Evolutionary conservation across 306 rosid genomes (phyloP).

Genomic region (Castanea crenata): DNA sequence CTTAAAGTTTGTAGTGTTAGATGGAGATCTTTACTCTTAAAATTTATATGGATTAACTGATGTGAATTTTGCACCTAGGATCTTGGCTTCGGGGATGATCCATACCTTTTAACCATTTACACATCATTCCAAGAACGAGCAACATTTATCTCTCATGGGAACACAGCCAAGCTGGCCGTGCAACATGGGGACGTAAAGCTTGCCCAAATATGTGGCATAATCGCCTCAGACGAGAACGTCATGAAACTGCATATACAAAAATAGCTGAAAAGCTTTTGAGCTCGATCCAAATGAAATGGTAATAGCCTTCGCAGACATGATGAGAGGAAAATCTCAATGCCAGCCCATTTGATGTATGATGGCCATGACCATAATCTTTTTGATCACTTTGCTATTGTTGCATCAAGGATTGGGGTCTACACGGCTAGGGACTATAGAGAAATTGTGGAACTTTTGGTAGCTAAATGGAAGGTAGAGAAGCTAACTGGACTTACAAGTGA

Average conservation of each 20-base stretch:
- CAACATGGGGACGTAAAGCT: conserved; percentile 69
- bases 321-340: conserved; percentile 88
- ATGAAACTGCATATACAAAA: conserved; percentile 85
- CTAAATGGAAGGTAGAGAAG: conserved; percentile 70
- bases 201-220: conserved; percentile 84
- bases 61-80: conserved; percentile 42
- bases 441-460: conserved; percentile 74
- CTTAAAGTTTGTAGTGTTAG: too few species aligned
- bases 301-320: conserved; percentile 74
- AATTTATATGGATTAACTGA: not conserved
- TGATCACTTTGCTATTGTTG: conserved; percentile 64
- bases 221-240: conserved; percentile 91
- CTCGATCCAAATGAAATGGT: conserved; percentile 82
- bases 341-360: conserved; percentile 86
- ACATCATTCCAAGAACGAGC: conserved; percentile 94
- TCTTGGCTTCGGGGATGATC: conserved; percentile 69
- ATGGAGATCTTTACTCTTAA: too few species aligned
- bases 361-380: conserved; percentile 66
- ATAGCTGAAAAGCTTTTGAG: conserved; percentile 77
- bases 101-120: conserved; percentile 76
- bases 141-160: conserved; percentile 81
- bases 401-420: conserved; percentile 77
- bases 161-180: conserved; percentile 84
- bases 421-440: conserved; percentile 85
- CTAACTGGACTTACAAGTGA: conserved; percentile 70